A percentile compares a stretch with the other conserved stretches of the same genome.
Evolutionary conservation across 495 filamentous ascomycete genomes (phyloP).

Genomic region (Sabuloglossum arenarium): DNA sequence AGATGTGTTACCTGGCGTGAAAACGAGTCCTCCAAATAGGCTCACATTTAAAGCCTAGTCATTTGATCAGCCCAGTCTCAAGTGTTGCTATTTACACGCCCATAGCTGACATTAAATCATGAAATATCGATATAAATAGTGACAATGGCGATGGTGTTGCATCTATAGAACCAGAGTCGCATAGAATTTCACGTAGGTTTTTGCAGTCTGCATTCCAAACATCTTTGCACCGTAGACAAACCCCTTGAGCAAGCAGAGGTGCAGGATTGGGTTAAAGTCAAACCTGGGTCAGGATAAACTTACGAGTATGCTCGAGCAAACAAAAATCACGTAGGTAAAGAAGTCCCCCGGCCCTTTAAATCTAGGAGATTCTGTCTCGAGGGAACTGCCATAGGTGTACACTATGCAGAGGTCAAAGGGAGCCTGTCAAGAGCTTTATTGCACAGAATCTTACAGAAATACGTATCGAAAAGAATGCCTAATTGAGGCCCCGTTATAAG

Average conservation of each 20-base stretch:
- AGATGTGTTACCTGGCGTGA: conserved; percentile 29
- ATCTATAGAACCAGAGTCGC: conserved; percentile 90
- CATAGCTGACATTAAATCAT: conserved; percentile 3
- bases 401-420: conserved; percentile 19
- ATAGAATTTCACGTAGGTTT: conserved; percentile 43
- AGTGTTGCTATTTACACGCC: background rate
- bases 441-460: conserved; percentile 37
- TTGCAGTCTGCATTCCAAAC: conserved; percentile 80
- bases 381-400: conserved; percentile 40
- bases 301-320: conserved; percentile 38
- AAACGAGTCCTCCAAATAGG: conserved; percentile 27
- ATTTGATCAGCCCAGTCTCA: conserved; percentile 16
- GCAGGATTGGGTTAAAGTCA: conserved; percentile 7
- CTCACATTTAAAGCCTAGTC: conserved; percentile 27
- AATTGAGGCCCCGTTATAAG: conserved; percentile 42
- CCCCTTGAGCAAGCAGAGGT: conserved; percentile 65
- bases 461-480: conserved; percentile 59
- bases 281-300: conserved; percentile 18
- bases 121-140: conserved; percentile 1
- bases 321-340: conserved; percentile 43
- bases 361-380: conserved; percentile 37
- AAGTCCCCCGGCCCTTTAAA: conserved; percentile 47
- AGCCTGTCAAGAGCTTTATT: background rate
- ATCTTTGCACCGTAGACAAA: conserved; percentile 56
- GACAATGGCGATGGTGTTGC: conserved; percentile 10